These are phyloP conservation scores for Fusarium tjaetaba DNA, from an alignment of 2,329 filamentous ascomycete genomes.

Conservation along the genomic window DNA sequence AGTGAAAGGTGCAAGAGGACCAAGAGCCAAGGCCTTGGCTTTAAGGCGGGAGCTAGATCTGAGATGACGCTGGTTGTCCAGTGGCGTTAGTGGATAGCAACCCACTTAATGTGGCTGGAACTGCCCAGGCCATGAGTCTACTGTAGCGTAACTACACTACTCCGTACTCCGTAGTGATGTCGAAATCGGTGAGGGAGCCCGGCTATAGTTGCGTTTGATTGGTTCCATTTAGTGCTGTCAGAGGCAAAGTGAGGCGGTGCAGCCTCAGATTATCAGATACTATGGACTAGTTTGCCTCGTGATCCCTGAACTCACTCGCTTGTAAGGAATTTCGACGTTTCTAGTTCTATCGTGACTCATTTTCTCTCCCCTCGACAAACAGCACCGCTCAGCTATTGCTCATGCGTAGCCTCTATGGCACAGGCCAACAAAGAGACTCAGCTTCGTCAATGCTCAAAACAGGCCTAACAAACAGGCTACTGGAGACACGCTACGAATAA, in stretches of 20 bases:
- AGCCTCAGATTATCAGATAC: not conserved
- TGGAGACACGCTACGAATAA: slow-evolving; percentile 15
- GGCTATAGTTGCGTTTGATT: slow-evolving; percentile 16
- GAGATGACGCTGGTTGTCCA: slow-evolving; percentile 24
- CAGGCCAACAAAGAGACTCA: slow-evolving; percentile 1
- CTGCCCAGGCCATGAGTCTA: not conserved
- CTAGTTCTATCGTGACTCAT: slow-evolving; percentile 14
- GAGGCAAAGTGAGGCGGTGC: slow-evolving; percentile 38
- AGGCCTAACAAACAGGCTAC: slow-evolving; percentile 32
- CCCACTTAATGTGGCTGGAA: slow-evolving; percentile 4
- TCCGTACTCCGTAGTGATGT: not conserved
- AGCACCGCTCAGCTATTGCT: too few species aligned
- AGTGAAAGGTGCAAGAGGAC: slow-evolving; percentile 6
- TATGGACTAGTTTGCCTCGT: not conserved
- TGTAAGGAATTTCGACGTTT: slow-evolving; percentile 8
- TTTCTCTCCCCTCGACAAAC: not conserved
- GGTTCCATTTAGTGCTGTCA: slow-evolving; percentile 1
- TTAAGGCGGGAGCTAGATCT: slow-evolving; percentile 30
- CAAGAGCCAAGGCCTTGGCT: slow-evolving; percentile 38
- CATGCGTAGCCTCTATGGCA: not conserved
- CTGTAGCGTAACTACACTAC: not conserved
- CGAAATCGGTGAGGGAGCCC: slow-evolving; percentile 9
- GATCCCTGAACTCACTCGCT: slow-evolving; percentile 8
- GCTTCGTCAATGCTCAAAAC: not conserved
- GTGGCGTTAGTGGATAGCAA: slow-evolving; percentile 30